Base-by-base conservation (phyloP, 2,329 filamentous ascomycete species). In the Onygena corvina region DNA sequence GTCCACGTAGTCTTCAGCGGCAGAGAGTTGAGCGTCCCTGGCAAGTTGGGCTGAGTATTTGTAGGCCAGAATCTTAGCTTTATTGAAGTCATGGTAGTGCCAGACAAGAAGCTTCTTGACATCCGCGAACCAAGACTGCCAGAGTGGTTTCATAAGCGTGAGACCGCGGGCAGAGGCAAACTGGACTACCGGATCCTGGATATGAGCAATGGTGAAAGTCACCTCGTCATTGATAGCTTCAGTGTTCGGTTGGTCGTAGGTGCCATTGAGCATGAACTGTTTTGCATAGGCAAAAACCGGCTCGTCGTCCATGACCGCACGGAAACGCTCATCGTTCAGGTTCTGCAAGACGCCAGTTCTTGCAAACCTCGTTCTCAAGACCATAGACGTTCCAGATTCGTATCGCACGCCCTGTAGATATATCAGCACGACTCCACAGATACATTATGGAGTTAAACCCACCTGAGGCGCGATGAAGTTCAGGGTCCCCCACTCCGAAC, bases 251-350 rank as follows among this genome's bases (percentile, higher is more conserved):
- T 36, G 45, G 4, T 55, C 55, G 1, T 50, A 20, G n/a, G 56
- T 58, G 18, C 54, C 56, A 23, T 76, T 68, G 3, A 81, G 66
- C 12, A 69, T 68, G 64, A 85, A 83, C 3, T 74, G 71, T 57
- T 83, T 83, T 11, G 80, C 74, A 61, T 89, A 92, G 0, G 86
- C 85, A 67, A 92, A 90, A 2, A 89, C 81, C 0, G 86, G 86
- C 61, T 90, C 83, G 25, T 85, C 75, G 46, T 89, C 81, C 71
- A 83, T 83, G 53, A 89, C 83, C 4, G 71, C 67, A 2, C 86
- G 77, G 64, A 81, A 89, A 1, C 69, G 65, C n/a, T 67, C 64
- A 58, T 92, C 85, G 12, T 83, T 74, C 42, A 72, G 64, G 59
- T 92, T 85, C 49, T 75, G 72, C 16, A 93, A 66, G 1, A 72